Percentiles rank a stretch among this genome's conserved stretches.
phyloP scores from a whole-genome alignment of 805 yeast species.

The Brettanomyces naardenensis region DNA sequence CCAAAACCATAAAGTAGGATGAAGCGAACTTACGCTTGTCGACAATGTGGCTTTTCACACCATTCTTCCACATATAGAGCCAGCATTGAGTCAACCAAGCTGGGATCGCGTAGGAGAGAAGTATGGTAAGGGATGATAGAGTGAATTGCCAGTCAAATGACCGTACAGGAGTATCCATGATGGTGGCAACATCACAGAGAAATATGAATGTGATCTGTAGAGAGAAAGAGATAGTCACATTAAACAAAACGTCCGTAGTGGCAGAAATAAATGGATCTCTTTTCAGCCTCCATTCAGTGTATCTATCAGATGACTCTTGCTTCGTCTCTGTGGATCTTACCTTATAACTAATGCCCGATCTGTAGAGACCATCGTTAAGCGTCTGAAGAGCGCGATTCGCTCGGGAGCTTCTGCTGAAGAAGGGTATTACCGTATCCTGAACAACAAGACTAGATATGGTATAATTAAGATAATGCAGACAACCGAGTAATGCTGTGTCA shows the following conservation, averaged over 20 bases:
- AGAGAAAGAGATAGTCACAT: conserved; percentile 20
- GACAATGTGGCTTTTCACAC: not conserved
- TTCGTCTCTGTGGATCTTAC: too few species aligned
- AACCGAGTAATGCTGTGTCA: not conserved
- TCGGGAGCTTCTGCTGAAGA: not conserved
- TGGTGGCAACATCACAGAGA: conserved; percentile 20
- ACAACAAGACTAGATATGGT: not conserved
- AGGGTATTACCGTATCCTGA: not conserved
- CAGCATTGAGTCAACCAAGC: conserved; percentile 16
- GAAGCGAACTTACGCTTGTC: conserved; percentile 10
- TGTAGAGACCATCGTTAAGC: not conserved
- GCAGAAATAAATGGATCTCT: not conserved
- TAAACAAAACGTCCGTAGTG: conserved; percentile 7
- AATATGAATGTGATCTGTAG: conserved; percentile 22
- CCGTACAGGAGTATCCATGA: conserved; percentile 20
- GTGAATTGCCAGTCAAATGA: conserved; percentile 31
- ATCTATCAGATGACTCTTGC: too few species aligned
- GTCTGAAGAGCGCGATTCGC: not conserved
- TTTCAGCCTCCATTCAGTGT: too few species aligned
- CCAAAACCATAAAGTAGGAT: not conserved
- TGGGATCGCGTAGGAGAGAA: conserved; percentile 38
- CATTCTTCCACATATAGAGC: not conserved
- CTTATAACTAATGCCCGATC: not conserved
- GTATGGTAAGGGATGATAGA: conserved; percentile 30
- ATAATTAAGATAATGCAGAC: not conserved